Conservation (phyloP, 305 asterid species). For the Galium porrigens region DNA sequence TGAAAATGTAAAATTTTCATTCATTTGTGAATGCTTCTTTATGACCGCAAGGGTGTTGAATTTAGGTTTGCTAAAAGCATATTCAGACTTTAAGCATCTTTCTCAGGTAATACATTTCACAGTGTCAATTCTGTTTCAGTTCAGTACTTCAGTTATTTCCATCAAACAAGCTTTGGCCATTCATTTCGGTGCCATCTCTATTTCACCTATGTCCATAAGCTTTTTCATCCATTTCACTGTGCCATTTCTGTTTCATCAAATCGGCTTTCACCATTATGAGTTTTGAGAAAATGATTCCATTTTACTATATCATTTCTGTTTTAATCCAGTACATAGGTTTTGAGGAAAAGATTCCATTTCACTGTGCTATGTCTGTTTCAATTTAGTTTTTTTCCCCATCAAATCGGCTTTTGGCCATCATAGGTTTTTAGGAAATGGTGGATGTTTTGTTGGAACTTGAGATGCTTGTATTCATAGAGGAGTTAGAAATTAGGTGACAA, state of each 20-base stretch:
- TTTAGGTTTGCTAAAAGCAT: constrained; percentile 84
- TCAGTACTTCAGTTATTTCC: background rate
- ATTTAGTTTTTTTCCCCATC: too few species aligned
- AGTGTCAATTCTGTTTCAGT: background rate
- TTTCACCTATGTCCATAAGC: background rate
- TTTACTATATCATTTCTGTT: background rate
- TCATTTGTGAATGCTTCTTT: constrained; percentile 94
- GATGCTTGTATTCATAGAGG: background rate
- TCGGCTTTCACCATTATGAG: background rate
- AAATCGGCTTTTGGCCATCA: background rate
- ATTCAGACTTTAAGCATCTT: constrained; percentile 86
- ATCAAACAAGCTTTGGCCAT: background rate
- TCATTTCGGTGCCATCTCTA: background rate
- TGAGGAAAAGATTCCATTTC: background rate
- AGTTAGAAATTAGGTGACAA: background rate
- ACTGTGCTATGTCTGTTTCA: background rate
- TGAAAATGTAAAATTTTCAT: constrained; percentile 54
- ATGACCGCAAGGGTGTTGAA: constrained; percentile 93
- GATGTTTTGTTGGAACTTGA: background rate
- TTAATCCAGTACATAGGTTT: background rate
- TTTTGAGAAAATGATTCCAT: background rate
- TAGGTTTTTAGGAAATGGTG: background rate
- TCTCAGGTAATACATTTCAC: constrained; percentile 53
- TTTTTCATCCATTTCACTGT: background rate
- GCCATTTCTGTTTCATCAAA: background rate